Percentiles rank a stretch among this genome's conserved stretches.
phyloP scores from a whole-genome alignment of 2,329 filamentous ascomycete genomes.

The Colletotrichum eremochloae region DNA sequence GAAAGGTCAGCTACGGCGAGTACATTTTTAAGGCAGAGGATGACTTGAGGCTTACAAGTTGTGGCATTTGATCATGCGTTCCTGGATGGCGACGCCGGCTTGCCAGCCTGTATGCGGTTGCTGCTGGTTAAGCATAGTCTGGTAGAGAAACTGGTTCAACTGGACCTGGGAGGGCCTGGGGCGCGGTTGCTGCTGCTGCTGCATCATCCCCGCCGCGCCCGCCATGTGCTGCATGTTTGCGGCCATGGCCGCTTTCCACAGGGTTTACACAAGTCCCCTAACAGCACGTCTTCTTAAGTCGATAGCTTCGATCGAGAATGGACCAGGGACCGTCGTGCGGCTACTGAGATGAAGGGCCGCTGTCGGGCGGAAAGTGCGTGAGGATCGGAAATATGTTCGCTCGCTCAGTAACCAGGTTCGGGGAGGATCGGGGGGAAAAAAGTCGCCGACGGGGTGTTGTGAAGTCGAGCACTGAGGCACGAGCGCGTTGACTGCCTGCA shows the following conservation, averaged over 20 bases:
- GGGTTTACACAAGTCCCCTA: constrained; percentile 39
- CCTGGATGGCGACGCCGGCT: constrained; percentile 51
- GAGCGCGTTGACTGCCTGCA: constrained; percentile 46
- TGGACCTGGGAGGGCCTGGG: constrained; percentile 52
- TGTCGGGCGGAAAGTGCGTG: neutral
- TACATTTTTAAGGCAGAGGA: neutral
- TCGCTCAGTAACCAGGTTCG: neutral
- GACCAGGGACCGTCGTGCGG: constrained; percentile 20
- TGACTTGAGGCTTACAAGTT: constrained; percentile 53
- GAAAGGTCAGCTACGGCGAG: constrained; percentile 30
- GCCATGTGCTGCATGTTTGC: constrained; percentile 71
- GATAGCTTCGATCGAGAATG: constrained; percentile 30
- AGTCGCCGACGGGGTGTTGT: neutral
- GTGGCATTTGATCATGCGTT: constrained; percentile 59
- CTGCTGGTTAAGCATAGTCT: constrained; percentile 53
- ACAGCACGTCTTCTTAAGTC: constrained; percentile 10
- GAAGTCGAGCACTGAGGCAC: constrained; percentile 42
- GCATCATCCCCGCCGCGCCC: constrained; percentile 60
- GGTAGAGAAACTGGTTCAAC: constrained; percentile 57
- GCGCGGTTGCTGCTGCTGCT: constrained; percentile 49
- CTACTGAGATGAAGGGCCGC: constrained; percentile 18
- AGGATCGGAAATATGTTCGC: neutral
- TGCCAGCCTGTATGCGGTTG: constrained; percentile 57
- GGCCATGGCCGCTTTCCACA: constrained; percentile 66
- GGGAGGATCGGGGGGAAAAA: neutral